Evolutionary conservation across 352 stramenopile species (phyloP), one percentile per base, ranked within the genome.

Genomic region (Globisporangium paroecandrum): DNA sequence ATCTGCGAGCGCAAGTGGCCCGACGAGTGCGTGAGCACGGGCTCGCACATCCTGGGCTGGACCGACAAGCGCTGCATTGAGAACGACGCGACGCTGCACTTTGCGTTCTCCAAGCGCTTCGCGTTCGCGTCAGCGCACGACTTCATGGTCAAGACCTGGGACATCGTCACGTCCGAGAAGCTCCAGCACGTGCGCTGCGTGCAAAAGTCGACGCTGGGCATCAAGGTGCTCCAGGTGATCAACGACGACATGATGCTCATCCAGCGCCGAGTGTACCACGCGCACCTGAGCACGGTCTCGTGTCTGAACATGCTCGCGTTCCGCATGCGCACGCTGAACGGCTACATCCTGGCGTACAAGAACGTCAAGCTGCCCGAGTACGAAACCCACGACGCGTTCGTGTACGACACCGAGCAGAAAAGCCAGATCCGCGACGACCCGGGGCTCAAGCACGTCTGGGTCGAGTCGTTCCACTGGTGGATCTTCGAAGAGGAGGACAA

Each of bases 91-190:
- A 79, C 71, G 51, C 64, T 85, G 65, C 77, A 79, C 67, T 85
- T 82, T 36, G 69, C 75, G 62, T 71, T 85, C 65, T 68, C 70
- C 0, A 85, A 85, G 60, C 60, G 51, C 15, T 54, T 85, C 15
- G 58, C 25, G 13, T 71, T 61, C 15, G 69, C 73, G 64, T 78
- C 69, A 22, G 56, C 60, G 9, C 72, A 76, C 36, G 65, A 60
- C 25, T 69, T 85, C 41, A 82, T 85, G 77, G 59, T 73, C n/a
- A 78, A 77, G 58, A 81, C 77, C 56, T 85, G 77, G 77, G 69
- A 77, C 34, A 82, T 85, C 25, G 68, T 82, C 49, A 85, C 77
- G 18, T 79, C 71, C 5, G 73, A 62, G 10, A 47, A 62, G n/a
- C n/a, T 74, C 53, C 56, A 81, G 55, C 76, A 85, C 51, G 77